Evolutionary conservation across 106 monocot species (phyloP).

Genomic region (Iris macrosiphon): DNA sequence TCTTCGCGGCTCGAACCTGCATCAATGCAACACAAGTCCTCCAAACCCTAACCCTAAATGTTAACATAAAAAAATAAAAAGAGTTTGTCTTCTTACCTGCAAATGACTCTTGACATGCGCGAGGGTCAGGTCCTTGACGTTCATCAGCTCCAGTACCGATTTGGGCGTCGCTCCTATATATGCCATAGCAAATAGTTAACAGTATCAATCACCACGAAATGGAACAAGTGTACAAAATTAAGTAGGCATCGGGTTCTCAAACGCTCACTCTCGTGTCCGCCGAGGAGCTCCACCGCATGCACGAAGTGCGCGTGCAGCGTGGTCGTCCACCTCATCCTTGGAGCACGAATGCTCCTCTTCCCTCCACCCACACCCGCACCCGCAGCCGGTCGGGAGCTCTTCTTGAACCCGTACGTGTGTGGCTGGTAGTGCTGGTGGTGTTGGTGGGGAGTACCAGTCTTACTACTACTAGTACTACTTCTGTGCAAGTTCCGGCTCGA

Average conservation of each 20-base stretch:
- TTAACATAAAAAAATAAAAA: background rate
- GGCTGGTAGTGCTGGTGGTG: slow-evolving; percentile 7
- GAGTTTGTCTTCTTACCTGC: slow-evolving; percentile 33
- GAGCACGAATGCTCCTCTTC: slow-evolving; percentile 42
- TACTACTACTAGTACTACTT: background rate
- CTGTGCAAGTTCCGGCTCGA: background rate
- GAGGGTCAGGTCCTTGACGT: slow-evolving; percentile 73
- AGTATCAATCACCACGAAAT: background rate
- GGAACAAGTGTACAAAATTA: background rate
- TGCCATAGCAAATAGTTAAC: background rate
- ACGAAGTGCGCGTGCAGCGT: slow-evolving; percentile 62
- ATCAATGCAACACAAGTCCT: background rate
- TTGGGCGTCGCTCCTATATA: slow-evolving; percentile 69
- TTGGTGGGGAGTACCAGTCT: slow-evolving; percentile 6
- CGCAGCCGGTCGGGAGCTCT: slow-evolving; percentile 13
- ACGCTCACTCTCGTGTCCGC: slow-evolving; percentile 61
- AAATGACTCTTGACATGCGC: slow-evolving; percentile 84
- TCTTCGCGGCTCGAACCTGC: too few relatives aligned
- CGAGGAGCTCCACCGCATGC: slow-evolving; percentile 64
- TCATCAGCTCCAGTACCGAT: slow-evolving; percentile 78
- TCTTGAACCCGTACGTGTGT: slow-evolving; percentile 32
- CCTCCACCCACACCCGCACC: too few relatives aligned
- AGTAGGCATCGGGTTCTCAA: too few relatives aligned
- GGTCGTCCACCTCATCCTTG: slow-evolving; percentile 63
- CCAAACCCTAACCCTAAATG: slow-evolving; percentile 24